phyloP scores from a whole-genome alignment of 768 basidiomycete species.

The Pleurotus citrinopileatus region DNA sequence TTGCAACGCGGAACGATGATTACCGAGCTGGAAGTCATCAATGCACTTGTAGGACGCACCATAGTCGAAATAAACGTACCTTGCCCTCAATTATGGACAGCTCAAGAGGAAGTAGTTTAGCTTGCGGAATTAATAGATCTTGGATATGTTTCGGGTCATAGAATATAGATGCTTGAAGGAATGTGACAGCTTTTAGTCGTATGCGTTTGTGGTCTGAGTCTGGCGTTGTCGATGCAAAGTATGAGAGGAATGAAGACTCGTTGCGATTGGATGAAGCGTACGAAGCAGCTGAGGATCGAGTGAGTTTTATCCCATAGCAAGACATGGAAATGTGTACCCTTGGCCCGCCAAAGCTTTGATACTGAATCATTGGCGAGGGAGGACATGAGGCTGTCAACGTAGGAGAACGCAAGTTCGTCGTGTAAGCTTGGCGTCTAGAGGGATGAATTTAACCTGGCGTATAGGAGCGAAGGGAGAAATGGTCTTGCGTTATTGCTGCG shows the following conservation, averaged over 20 bases:
- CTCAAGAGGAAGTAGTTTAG: slow-evolving; percentile 65
- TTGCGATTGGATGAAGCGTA: slow-evolving; percentile 42
- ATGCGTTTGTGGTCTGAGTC: slow-evolving; percentile 70
- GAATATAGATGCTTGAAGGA: slow-evolving; percentile 72
- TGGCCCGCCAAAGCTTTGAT: slow-evolving; percentile 68
- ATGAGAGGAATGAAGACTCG: slow-evolving; percentile 57
- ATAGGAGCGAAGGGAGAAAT: background rate
- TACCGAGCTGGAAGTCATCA: slow-evolving; percentile 24
- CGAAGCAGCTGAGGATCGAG: slow-evolving; percentile 38
- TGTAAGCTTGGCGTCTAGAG: slow-evolving; percentile 66
- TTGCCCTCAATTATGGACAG: slow-evolving; percentile 77
- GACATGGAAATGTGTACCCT: slow-evolving; percentile 39
- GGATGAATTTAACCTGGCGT: background rate
- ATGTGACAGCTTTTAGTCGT: slow-evolving; percentile 73
- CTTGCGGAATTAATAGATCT: slow-evolving; percentile 40
- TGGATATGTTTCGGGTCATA: slow-evolving; percentile 57
- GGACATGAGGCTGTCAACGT: slow-evolving; percentile 50
- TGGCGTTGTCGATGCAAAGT: slow-evolving; percentile 82
- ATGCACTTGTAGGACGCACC: background rate
- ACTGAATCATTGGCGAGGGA: slow-evolving; percentile 48
- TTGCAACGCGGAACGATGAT: slow-evolving; percentile 62
- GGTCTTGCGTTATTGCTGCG: slow-evolving; percentile 57
- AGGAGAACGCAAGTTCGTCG: slow-evolving; percentile 56
- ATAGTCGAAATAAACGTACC: slow-evolving; percentile 35
- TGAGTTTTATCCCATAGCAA: slow-evolving; percentile 2